A percentile compares a stretch with the other conserved stretches of the same genome.
Conservation (phyloP, 768 basidiomycete genomes). For the Amanita fuliginea region DNA sequence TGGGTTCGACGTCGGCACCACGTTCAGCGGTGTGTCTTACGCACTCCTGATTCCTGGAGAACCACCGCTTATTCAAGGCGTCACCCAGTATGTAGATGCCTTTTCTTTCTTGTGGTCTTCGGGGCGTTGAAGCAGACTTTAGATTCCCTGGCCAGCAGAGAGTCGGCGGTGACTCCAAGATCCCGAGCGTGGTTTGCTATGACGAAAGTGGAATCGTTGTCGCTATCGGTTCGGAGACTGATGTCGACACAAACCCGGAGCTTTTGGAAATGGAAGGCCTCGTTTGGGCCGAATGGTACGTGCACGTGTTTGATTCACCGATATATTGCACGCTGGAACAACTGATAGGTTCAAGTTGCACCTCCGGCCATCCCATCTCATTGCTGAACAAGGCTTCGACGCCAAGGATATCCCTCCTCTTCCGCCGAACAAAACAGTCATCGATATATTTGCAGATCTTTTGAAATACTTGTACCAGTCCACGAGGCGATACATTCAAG, state of each 20-base stretch:
- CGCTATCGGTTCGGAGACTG: constrained; percentile 35
- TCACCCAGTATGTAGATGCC: constrained; percentile 9
- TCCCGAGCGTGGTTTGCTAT: constrained; percentile 39
- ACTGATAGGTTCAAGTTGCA: constrained; percentile 31
- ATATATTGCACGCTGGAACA: background rate
- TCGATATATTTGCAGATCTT: constrained; percentile 30
- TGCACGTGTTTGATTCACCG: background rate
- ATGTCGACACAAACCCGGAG: constrained; percentile 25
- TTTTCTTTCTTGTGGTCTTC: background rate
- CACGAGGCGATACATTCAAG: constrained; percentile 24
- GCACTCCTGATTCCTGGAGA: constrained; percentile 13
- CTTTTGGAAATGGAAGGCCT: constrained; percentile 31
- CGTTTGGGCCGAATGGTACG: constrained; percentile 30
- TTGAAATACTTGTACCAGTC: constrained; percentile 28
- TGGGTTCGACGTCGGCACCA: constrained; percentile 1
- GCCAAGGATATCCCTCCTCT: constrained; percentile 22
- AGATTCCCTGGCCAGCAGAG: constrained; percentile 14
- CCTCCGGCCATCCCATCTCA: constrained; percentile 18
- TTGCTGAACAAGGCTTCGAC: constrained; percentile 8
- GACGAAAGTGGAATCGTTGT: constrained; percentile 25
- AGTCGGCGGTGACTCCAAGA: constrained; percentile 27
- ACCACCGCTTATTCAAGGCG: constrained; percentile 12
- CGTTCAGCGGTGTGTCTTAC: background rate
- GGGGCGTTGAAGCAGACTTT: background rate
- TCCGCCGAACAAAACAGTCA: constrained; percentile 22